Percentiles rank a stretch among this genome's conserved stretches.
Evolutionary conservation across 306 rosid species (phyloP).

Genomic region (Myrica gale): DNA sequence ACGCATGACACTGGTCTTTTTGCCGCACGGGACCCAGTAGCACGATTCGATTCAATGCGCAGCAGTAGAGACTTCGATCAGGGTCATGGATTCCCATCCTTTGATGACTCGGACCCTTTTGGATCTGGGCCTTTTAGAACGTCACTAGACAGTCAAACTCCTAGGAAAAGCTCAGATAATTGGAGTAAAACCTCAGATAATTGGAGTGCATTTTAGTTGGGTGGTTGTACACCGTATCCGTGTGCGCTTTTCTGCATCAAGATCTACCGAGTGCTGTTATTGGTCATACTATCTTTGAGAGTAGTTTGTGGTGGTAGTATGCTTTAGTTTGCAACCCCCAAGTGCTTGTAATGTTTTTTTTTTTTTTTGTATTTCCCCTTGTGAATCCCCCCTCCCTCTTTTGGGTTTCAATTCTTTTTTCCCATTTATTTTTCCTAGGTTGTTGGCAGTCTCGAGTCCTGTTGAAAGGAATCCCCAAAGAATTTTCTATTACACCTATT

Average conservation of each 20-base stretch:
- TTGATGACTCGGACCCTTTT: constrained; percentile 85
- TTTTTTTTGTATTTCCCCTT: constrained; percentile 50
- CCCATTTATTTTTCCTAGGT: background rate
- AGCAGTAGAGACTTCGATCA: constrained; percentile 72
- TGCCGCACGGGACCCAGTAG: constrained; percentile 47
- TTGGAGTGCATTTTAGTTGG: constrained; percentile 85
- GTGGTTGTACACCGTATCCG: constrained; percentile 19
- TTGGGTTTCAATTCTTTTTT: background rate
- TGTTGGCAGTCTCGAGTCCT: constrained; percentile 13
- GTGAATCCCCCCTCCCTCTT: constrained; percentile 40
- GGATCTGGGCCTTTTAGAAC: constrained; percentile 76
- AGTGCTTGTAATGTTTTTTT: constrained; percentile 42
- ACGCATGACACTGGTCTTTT: constrained; percentile 56
- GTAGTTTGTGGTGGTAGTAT: constrained; percentile 39
- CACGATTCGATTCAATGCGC: constrained; percentile 68
- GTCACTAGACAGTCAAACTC: constrained; percentile 69
- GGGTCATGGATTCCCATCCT: constrained; percentile 67
- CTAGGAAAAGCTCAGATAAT: constrained; percentile 60
- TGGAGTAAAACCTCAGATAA: constrained; percentile 77
- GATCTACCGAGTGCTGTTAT: constrained; percentile 34
- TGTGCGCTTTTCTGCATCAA: constrained; percentile 24
- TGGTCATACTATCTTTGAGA: constrained; percentile 34
- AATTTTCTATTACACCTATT: background rate
- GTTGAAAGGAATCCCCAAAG: background rate
- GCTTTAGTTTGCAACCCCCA: constrained; percentile 33